These are phyloP conservation scores for Crinitomyces ghanaensis DNA, from an alignment of 805 yeast genomes.

Conservation along the genomic window DNA sequence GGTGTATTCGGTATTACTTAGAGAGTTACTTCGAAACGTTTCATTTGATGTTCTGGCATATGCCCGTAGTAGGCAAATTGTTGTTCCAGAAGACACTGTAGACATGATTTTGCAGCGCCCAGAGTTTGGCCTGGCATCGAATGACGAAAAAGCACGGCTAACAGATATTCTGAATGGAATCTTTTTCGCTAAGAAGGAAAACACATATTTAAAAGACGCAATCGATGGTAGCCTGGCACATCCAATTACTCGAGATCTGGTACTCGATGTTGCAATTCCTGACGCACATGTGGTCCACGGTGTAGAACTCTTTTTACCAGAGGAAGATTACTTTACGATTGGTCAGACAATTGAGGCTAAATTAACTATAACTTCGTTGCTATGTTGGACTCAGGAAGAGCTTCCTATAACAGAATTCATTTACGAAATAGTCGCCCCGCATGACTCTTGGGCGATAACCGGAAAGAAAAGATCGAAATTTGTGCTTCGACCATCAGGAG, in stretches of 20 bases:
- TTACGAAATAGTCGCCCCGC: constrained; percentile 37
- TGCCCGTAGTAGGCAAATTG: constrained; percentile 1
- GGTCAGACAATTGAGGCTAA: constrained; percentile 50
- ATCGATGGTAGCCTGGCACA: too few relatives aligned
- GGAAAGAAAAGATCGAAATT: constrained; percentile 55
- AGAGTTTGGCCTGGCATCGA: neutral
- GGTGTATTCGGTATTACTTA: constrained; percentile 1
- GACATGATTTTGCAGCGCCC: constrained; percentile 5
- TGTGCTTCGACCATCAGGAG: constrained; percentile 17
- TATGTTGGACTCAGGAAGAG: constrained; percentile 31
- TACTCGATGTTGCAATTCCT: constrained; percentile 54
- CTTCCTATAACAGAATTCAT: constrained; percentile 25
- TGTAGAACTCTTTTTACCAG: constrained; percentile 33
- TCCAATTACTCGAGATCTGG: constrained; percentile 21
- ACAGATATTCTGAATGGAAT: neutral
- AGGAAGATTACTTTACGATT: constrained; percentile 36
- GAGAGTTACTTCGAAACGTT: neutral
- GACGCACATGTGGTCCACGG: constrained; percentile 47
- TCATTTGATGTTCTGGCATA: constrained; percentile 3
- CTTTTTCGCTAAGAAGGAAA: constrained; percentile 4
- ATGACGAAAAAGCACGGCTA: neutral
- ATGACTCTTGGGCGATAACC: constrained; percentile 70
- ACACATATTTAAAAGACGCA: constrained; percentile 3
- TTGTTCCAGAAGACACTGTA: constrained; percentile 3
- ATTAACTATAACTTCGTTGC: constrained; percentile 34